Evolutionary conservation across 1,284 basidiomycete genomes (phyloP), one percentile per base, ranked within the genome.

Genomic region (Ganoderma leucocontextum): DNA sequence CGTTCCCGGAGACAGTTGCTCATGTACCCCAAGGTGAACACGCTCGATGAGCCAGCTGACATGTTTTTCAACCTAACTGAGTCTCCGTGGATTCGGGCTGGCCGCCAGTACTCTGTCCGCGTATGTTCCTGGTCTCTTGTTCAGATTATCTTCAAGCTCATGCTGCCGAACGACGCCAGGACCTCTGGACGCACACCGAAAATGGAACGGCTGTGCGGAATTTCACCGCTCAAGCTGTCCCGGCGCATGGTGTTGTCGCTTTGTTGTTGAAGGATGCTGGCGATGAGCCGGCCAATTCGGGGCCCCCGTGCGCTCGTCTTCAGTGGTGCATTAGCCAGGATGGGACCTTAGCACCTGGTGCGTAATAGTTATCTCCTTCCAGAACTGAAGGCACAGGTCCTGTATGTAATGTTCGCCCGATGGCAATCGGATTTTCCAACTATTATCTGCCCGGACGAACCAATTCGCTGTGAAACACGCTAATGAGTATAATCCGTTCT

Each of bases 211-310:
- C 87, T 1, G 81, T 89, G 12, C 84, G 91, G 29, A 90, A 86
- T 77, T 83, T 91, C 69, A 92, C 89, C 1, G 87, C 83, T 2
- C 70, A 80, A 8, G 79, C 77, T 19, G 88, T 92, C 13, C 89
- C 90, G 2, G 75, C 89, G 9, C 91, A 92, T 72, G 91, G 91
- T 4, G 90, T 91, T n/a, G 86, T 89, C 38, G 90, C 90, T 19
- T 75, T 92, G 22, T 79, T 92, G 49, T 78, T 92, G 60, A 85
- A 83, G 67, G 91, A 92, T 73, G 87, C 84, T 4, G 91, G 89
- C 0, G 81, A 91, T 67, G 91, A 92, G 74, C 91, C 91, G 8
- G 82, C 74, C 36, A 88, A 84, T 2, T 77, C 80, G 3, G 77
- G 67, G 6, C 78, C 78, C 36, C 76, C 75, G 1, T 78, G 78